Conservation (phyloP, 805 yeast species). For the Wickerhamomyces bisporus region DNA sequence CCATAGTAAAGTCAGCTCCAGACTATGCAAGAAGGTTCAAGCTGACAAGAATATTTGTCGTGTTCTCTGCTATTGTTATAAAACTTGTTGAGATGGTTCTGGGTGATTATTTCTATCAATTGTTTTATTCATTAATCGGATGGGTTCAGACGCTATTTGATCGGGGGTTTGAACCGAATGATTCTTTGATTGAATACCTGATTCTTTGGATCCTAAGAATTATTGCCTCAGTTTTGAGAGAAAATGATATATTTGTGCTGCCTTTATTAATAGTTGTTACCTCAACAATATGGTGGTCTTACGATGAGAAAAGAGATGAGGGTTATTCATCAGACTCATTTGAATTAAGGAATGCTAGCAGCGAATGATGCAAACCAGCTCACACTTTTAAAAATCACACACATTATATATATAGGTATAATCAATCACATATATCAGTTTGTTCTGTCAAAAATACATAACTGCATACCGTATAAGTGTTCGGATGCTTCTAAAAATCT, state of each 20-base stretch:
- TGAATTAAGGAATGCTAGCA: neutral
- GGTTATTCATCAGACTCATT: too few species aligned
- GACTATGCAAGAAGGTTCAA: neutral
- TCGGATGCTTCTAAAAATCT: too few species aligned
- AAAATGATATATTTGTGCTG: neutral
- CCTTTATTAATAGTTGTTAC: neutral
- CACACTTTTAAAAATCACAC: too few species aligned
- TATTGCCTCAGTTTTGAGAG: neutral
- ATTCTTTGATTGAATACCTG: too few species aligned
- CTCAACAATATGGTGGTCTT: neutral
- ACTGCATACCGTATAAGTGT: too few species aligned
- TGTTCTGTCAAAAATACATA: too few species aligned
- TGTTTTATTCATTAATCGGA: neutral
- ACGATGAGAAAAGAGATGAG: neutral
- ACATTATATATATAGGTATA: too few species aligned
- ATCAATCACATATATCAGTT: too few species aligned
- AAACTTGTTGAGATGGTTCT: neutral
- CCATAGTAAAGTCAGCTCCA: neutral
- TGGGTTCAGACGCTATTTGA: too few species aligned
- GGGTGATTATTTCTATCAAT: neutral
- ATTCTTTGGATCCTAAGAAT: too few species aligned
- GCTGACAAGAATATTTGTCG: neutral
- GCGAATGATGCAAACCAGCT: too few species aligned
- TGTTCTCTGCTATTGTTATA: neutral
- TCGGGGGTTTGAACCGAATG: too few species aligned